Percentiles rank a stretch among this genome's conserved stretches.
Evolutionary conservation across 2,329 filamentous ascomycete genomes (phyloP).

Genomic region (Orbilia oligospora): DNA sequence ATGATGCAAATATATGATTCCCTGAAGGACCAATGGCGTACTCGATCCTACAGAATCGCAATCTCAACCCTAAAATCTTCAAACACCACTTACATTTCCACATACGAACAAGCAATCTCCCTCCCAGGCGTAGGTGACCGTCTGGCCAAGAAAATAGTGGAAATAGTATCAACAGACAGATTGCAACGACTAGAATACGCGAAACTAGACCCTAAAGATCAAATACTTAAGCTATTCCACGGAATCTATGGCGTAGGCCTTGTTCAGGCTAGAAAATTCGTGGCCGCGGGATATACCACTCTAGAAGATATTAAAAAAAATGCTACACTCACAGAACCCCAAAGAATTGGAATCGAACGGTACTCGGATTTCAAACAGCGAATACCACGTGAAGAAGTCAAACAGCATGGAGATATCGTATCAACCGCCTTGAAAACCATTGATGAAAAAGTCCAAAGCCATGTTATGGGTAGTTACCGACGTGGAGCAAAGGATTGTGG

Average conservation of each 20-base stretch:
- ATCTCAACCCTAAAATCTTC: constrained; percentile 79
- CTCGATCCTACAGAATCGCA: constrained; percentile 81
- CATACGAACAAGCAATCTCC: constrained; percentile 64
- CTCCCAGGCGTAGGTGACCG: constrained; percentile 80
- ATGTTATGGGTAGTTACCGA: constrained; percentile 87
- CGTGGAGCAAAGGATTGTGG: constrained; percentile 81
- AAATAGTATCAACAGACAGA: constrained; percentile 82
- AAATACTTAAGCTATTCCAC: constrained; percentile 78
- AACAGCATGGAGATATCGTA: constrained; percentile 77
- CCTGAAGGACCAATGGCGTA: constrained; percentile 83
- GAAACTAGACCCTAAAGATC: constrained; percentile 76
- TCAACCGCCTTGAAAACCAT: constrained; percentile 73
- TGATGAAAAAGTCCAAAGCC: constrained; percentile 77
- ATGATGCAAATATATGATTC: constrained; percentile 84
- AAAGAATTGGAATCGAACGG: constrained; percentile 82
- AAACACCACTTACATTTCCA: constrained; percentile 61
- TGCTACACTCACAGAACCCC: constrained; percentile 77
- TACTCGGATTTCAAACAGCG: constrained; percentile 83
- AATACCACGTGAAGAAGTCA: constrained; percentile 83
- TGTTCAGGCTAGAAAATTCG: constrained; percentile 80
- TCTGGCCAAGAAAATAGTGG: constrained; percentile 87
- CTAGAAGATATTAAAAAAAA: constrained; percentile 78
- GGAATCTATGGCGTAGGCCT: constrained; percentile 84
- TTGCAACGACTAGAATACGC: constrained; percentile 81
- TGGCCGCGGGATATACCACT: constrained; percentile 80